phyloP scores from a whole-genome alignment of 148 eudicot species.

The Chenopodium suecicum region DNA sequence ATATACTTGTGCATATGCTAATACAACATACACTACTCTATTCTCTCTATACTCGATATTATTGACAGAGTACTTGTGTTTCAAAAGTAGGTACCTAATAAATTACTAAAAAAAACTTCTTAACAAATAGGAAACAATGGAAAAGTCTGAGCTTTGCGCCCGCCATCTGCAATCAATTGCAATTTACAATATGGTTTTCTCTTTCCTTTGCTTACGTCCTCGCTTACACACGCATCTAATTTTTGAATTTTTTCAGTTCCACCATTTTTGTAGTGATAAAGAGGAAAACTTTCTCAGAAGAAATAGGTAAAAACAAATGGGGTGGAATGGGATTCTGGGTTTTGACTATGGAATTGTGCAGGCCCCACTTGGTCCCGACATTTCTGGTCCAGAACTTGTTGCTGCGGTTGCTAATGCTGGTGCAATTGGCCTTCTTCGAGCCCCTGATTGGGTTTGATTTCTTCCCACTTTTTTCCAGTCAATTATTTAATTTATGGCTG shows the following conservation, averaged over 20 bases:
- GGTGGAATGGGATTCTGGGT: slow-evolving; percentile 86
- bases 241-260: not conserved
- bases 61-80: no score
- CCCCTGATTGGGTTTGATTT: slow-evolving; percentile 77
- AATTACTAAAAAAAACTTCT: no score
- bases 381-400: slow-evolving; percentile 90
- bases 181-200: not conserved
- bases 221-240: slow-evolving; percentile 17
- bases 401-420: slow-evolving; percentile 94
- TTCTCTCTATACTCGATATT: no score
- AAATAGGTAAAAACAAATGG: slow-evolving; percentile 39
- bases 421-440: slow-evolving; percentile 74
- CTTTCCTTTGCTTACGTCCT: slow-evolving; percentile 21
- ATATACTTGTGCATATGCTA: no score
- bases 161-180: not conserved
- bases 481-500: not conserved
- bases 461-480: not conserved
- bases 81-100: no score
- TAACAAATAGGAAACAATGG: not conserved
- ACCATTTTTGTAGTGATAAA: not conserved
- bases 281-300: not conserved
- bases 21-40: no score
- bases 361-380: slow-evolving; percentile 92
- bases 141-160: not conserved
- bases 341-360: slow-evolving; percentile 84